Base-by-base conservation (phyloP, 805 yeast genomes). In the Yarrowia phangngaensis region DNA sequence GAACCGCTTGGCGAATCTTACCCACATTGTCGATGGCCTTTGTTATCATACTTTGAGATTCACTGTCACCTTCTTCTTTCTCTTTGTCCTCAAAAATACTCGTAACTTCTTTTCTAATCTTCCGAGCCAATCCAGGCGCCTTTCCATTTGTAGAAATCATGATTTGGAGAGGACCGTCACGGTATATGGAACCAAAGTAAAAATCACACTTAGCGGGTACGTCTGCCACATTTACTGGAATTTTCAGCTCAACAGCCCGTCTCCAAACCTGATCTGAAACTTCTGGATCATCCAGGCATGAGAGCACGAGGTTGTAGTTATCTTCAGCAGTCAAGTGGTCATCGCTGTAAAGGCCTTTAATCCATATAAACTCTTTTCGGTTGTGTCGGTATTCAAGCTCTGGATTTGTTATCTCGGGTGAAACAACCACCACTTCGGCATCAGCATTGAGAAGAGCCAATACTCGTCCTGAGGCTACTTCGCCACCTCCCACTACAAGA, bases 91-190 rank as follows among this genome's bases (percentile, higher is more conserved):
- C 32, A 12, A 45, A 45, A 4, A 33, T 24, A 20, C 22, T 24
- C 7, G 40, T 33, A 28, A 85, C 66, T 54, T 74, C 73, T 50
- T 74, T 71, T 16, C 81, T 74, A 49, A 85, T 80, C 28, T 76
- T 66, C 51, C 76, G 73, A 45, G 87, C 81, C 56, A 85, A 72
- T 48, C 92, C 65, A 0, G 95, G 95, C 2, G 89, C 81, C 57
- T 79, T 76, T 4, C 95, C 94, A 62, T 84, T 84, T 9, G 95
- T 84, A 29, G 86, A 78, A 11, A 85, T 82, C 89, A 85, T 80
- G 28, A 85, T 72, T 60, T 84, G 92, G 41, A 85, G 66, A 12
- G 79, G 76, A 12, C 89, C 92, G 54, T 75, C 76, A 58, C 84
- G 72, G 62, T 76, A 79, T 68, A 82, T 79, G 17, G 89, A 76